Percentiles rank a stretch among this genome's conserved stretches.
Conservation (phyloP, 345 rosid genomes). For the Garcia nutans region DNA sequence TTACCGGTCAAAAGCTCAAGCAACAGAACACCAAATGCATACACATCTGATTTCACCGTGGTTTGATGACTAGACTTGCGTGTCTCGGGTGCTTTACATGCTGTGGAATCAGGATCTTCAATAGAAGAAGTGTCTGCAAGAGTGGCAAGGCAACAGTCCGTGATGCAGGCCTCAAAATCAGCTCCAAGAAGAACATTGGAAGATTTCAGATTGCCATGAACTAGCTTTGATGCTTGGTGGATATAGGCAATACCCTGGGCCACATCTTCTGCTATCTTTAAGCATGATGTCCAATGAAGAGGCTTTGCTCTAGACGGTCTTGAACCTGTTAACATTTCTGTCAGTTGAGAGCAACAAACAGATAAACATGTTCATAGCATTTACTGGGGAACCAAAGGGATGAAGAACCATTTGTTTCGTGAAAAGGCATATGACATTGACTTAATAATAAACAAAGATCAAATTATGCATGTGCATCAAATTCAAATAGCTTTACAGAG, state of each 20-base stretch:
- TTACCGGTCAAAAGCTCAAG: slow-evolving; percentile 85
- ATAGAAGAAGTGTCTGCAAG: slow-evolving; percentile 55
- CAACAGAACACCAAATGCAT: slow-evolving; percentile 75
- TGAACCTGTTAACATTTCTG: slow-evolving; percentile 54
- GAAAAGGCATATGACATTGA: background rate
- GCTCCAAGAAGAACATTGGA: slow-evolving; percentile 81
- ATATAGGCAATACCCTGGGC: slow-evolving; percentile 85
- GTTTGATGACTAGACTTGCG: slow-evolving; percentile 58
- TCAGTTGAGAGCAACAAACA: slow-evolving; percentile 3
- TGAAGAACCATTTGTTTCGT: background rate
- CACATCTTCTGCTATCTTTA: slow-evolving; percentile 96
- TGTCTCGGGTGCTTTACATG: slow-evolving; percentile 76
- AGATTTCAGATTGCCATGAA: slow-evolving; percentile 87
- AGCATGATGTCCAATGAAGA: slow-evolving; percentile 94
- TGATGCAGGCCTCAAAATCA: slow-evolving; percentile 89
- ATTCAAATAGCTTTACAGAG: background rate
- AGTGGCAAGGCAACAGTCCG: slow-evolving; percentile 73
- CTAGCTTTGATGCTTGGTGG: slow-evolving; percentile 75
- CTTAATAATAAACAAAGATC: background rate
- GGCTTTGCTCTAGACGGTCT: slow-evolving; percentile 84
- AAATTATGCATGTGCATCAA: background rate
- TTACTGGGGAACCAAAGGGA: background rate
- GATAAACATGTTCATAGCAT: background rate
- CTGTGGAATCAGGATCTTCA: slow-evolving; percentile 66
- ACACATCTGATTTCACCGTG: slow-evolving; percentile 75